Evolutionary conservation across 1,284 basidiomycete genomes (phyloP).

Genomic region (Testicularia cyperi): DNA sequence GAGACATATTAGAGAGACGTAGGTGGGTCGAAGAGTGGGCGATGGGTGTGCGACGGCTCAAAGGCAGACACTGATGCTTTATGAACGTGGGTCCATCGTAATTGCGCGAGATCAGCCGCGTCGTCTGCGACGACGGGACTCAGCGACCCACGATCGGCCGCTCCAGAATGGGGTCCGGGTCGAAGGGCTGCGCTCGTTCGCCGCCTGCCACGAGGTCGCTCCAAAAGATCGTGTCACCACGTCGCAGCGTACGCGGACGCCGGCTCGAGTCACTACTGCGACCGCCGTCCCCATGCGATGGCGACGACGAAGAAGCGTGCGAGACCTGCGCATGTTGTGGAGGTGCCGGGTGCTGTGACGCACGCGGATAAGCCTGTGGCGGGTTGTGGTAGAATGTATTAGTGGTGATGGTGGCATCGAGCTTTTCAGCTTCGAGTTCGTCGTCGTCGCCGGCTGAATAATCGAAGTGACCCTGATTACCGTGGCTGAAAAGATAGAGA

Average conservation of each 20-base stretch:
- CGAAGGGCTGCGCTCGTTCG: slow-evolving; percentile 63
- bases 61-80: too few species aligned
- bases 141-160: slow-evolving; percentile 43
- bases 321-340: slow-evolving; percentile 2
- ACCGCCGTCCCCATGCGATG: neutral
- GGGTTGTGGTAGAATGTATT: slow-evolving; percentile 4
- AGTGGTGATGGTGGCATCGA: slow-evolving; percentile 12
- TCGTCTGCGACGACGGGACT: too few species aligned
- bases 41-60: too few species aligned
- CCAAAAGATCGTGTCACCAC: slow-evolving; percentile 75
- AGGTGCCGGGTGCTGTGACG: slow-evolving; percentile 9
- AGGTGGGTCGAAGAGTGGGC: too few species aligned
- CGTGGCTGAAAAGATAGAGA: slow-evolving; percentile 12
- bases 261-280: slow-evolving; percentile 5
- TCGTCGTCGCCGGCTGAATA: slow-evolving; percentile 9
- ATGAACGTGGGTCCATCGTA: too few species aligned
- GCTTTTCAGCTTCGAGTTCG: slow-evolving; percentile 35
- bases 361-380: too few species aligned
- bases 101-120: too few species aligned
- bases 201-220: slow-evolving; percentile 73
- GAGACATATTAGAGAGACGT: too few species aligned
- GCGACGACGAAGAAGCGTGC: neutral
- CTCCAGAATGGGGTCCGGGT: slow-evolving; percentile 44
- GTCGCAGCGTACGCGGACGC: slow-evolving; percentile 62
- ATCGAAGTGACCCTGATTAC: neutral